Evolutionary conservation across 2,329 filamentous ascomycete genomes (phyloP).

Genomic region (Sclerotinia sclerotiorum): DNA sequence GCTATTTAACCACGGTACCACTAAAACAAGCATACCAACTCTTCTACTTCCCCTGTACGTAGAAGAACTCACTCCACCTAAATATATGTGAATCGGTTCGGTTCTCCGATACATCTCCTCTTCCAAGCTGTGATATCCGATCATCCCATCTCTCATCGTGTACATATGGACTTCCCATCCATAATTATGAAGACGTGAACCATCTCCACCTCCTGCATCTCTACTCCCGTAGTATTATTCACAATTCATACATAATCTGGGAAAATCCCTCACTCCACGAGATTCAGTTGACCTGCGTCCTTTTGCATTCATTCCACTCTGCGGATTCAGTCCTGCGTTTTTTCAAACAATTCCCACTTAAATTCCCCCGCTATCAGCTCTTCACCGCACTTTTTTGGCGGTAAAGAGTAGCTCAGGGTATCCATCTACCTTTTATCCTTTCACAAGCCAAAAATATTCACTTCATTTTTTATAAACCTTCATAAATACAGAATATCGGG

Average conservation of each 20-base stretch:
- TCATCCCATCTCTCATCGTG: constrained; percentile 12
- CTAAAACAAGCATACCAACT: background rate
- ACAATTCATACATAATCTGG: constrained; percentile 5
- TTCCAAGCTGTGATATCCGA: background rate
- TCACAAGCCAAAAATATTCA: constrained; percentile 13
- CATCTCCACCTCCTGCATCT: background rate
- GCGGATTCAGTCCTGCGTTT: background rate
- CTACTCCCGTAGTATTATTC: background rate
- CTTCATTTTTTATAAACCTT: background rate
- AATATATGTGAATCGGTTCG: background rate
- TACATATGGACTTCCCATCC: background rate
- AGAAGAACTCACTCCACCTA: background rate
- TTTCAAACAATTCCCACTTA: constrained; percentile 6
- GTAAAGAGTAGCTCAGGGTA: constrained; percentile 6
- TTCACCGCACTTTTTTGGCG: constrained; percentile 22
- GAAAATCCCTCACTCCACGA: background rate
- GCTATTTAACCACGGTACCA: background rate
- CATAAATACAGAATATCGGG: background rate
- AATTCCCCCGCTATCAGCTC: constrained; percentile 11
- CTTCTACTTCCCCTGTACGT: background rate
- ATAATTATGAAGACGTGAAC: constrained; percentile 10
- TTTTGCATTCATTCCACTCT: background rate
- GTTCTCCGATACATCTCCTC: constrained; percentile 8
- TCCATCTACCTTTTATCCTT: background rate
- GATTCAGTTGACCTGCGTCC: constrained; percentile 2